Evolutionary conservation across 1,139 yeast genomes (phyloP).

Genomic region (Taphrina sp.): DNA sequence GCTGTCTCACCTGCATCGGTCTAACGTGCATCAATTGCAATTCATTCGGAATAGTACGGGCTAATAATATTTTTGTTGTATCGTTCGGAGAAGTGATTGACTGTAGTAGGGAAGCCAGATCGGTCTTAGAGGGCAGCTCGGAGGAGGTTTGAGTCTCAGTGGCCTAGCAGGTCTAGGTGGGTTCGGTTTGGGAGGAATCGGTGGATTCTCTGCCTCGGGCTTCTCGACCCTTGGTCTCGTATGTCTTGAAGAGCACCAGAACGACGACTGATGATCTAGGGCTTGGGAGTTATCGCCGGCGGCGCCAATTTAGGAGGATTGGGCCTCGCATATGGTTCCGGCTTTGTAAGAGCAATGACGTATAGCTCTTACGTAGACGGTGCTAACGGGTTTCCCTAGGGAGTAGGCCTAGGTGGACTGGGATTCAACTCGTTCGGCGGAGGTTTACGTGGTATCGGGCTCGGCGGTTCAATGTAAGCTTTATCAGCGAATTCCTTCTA

Average conservation of each 20-base stretch:
- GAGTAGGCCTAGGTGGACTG: slow-evolving; percentile 15
- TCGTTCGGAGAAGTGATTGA: too few relatives aligned
- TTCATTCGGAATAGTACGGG: too few relatives aligned
- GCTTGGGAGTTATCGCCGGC: background rate
- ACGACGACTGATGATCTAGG: too few relatives aligned
- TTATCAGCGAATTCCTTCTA: too few relatives aligned
- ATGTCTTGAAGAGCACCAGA: too few relatives aligned
- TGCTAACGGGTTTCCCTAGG: too few relatives aligned
- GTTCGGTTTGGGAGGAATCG: slow-evolving; percentile 16
- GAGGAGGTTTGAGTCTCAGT: slow-evolving; percentile 13
- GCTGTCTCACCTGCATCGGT: slow-evolving; percentile 24
- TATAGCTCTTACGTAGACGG: too few relatives aligned
- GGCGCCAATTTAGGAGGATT: too few relatives aligned
- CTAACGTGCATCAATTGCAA: too few relatives aligned
- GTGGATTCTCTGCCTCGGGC: slow-evolving; percentile 18
- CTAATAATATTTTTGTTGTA: too few relatives aligned
- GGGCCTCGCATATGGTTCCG: background rate
- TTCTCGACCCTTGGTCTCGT: slow-evolving; percentile 9
- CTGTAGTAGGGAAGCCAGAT: too few relatives aligned
- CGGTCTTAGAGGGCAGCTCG: background rate
- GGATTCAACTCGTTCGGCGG: slow-evolving; percentile 20
- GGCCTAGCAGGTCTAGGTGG: slow-evolving; percentile 21
- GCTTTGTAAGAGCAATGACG: background rate
- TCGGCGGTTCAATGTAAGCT: too few relatives aligned
- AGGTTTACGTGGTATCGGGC: slow-evolving; percentile 7